Base-by-base conservation (phyloP, 164 flowering plant genomes). In the Chimonanthus salicifolius region DNA sequence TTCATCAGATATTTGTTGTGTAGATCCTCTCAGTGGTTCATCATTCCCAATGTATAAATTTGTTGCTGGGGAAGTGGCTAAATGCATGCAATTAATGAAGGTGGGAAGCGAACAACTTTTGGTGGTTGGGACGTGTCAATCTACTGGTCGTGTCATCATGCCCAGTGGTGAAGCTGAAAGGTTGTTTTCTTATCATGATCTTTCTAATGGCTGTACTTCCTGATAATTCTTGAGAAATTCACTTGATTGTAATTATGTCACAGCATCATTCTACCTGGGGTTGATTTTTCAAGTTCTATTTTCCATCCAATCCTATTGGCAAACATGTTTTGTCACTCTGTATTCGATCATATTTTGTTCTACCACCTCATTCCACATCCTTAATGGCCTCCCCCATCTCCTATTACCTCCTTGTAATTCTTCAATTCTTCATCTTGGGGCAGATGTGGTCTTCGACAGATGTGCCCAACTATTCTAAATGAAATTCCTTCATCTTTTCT, bases 91-190 rank as follows among this genome's bases (percentile, higher is more conserved):
- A 76, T 77, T 95, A 44, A 87, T 93, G 70, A 87, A 81, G 84
- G 88, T 85, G 71, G 93, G 90, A 76, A 85, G 79, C 82, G 94
- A 90, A 70, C 90, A 87, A 65, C 91, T 92, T 58, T 77, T 93
- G 80, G 90, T 95, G 66, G 83, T 95, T 74, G 99, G 99, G 72
- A 93, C 99, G 49, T 89, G 97, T 76, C 81, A 78, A 62, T 89
- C 94, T 75, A 75, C 88, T 73, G 96, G 98, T 74, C 96, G 90
- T 62, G 92, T 94, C 77, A 87, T 95, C n/a, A 87, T 95, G 98
- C 86, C 98, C 70, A 91, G 91, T 84, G 99, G 99, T 71, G 99
- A 95, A 92, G 91, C 99, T 79, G 99, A 93, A 85, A 90, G 96
- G 99, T 95, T 50, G 49, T 21, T 66, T 71, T 64, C 50, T 33